These are phyloP conservation scores for Sphagnum tenellum DNA, from an alignment of 225 moss, liverwort and hornwort genomes.

Conservation along the genomic window DNA sequence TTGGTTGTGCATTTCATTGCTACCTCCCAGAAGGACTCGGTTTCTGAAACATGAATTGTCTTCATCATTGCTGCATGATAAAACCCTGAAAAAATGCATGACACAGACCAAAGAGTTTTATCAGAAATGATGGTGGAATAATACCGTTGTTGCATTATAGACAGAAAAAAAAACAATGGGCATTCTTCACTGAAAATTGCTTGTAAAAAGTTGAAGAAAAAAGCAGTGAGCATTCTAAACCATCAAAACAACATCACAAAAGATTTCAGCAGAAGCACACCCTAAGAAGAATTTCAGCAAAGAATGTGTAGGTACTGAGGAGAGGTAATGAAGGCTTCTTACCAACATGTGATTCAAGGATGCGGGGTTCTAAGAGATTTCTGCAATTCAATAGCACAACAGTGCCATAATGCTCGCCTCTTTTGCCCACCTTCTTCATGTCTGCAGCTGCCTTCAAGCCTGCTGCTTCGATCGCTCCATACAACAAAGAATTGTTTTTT, in stretches of 20 bases:
- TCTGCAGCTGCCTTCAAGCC: constrained; percentile 50
- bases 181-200: no score
- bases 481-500: constrained; percentile 25
- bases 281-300: no score
- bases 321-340: not conserved
- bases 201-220: no score
- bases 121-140: not conserved
- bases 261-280: no score
- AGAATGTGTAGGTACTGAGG: no score
- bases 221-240: no score
- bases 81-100: constrained; percentile 36
- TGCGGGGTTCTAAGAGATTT: constrained; percentile 35
- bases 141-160: not conserved
- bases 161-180: no score
- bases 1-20: constrained; percentile 36
- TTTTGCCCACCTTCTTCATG: constrained; percentile 50
- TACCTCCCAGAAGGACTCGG: constrained; percentile 58
- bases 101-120: no score
- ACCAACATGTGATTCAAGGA: constrained; percentile 55
- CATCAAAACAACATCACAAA: not conserved
- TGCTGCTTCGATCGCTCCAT: constrained; percentile 57
- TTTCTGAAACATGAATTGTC: constrained; percentile 38
- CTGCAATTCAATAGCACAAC: constrained; percentile 56
- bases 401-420: constrained; percentile 54
- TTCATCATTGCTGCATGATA: constrained; percentile 64